Conservation (phyloP, 148 eudicot species). For the Arctostaphylos glauca region DNA sequence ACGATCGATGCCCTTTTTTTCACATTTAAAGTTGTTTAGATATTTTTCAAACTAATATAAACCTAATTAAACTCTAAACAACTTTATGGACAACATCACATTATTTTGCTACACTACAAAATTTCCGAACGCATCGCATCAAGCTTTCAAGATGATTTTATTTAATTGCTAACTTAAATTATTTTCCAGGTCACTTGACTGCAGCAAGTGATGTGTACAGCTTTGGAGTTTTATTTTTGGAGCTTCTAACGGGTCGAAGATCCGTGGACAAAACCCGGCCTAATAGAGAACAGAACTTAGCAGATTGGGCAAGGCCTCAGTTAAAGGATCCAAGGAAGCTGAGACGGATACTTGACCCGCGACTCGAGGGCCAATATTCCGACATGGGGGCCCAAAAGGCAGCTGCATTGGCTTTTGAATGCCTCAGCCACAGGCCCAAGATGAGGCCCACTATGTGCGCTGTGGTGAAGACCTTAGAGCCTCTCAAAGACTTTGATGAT, state of each 20-base stretch:
- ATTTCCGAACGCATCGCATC: too few species aligned
- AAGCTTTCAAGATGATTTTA: too few species aligned
- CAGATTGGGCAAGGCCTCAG: constrained; percentile 79
- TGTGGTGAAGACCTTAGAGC: constrained; percentile 62
- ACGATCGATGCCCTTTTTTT: too few species aligned
- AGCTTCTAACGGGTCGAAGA: constrained; percentile 72
- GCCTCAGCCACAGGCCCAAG: constrained; percentile 81
- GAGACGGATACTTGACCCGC: constrained; percentile 70
- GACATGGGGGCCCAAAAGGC: constrained; percentile 71
- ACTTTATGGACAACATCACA: too few species aligned
- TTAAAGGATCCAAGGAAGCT: constrained; percentile 58
- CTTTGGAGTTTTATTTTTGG: constrained; percentile 81
- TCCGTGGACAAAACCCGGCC: constrained; percentile 75
- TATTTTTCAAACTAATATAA: too few species aligned
- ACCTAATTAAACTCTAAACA: too few species aligned
- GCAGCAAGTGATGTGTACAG: constrained; percentile 93
- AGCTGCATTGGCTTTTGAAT: constrained; percentile 72
- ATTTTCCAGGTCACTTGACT: constrained; percentile 74
- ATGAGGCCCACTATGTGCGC: constrained; percentile 59
- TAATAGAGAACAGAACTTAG: constrained; percentile 65
- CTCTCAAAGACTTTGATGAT: constrained; percentile 47
- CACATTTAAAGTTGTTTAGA: too few species aligned
- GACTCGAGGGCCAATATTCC: constrained; percentile 73
- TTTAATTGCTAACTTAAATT: background rate
- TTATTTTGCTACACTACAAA: too few species aligned